Base-by-base conservation (phyloP, 495 filamentous ascomycete species). In the Tuber umbilicatum region DNA sequence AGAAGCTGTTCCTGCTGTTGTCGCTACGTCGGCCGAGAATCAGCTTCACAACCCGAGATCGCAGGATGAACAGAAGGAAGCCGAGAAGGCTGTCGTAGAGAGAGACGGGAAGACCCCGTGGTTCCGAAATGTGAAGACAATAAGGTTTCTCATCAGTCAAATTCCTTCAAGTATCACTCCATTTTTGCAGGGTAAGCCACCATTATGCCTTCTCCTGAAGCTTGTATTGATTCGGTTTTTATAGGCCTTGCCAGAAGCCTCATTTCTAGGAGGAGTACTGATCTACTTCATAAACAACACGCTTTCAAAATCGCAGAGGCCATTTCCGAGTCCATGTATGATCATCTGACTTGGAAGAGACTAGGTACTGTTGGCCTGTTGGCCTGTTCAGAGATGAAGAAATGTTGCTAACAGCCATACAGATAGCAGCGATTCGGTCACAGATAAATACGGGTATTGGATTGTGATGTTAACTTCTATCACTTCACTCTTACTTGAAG, bases 401-500 rank as follows among this genome's bases (percentile, higher is more conserved):
- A 67, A 60, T 71, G 45, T 64, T 64, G 40, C 69, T 80, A 38
- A 80, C 60, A n/a, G 21, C 47, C 73, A 45, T 35, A 37, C 47
- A 82, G 81, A 80, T 70, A 81, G 80, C 16, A 73, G 81, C 70
- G 73, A 80, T 39, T 82, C 81, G 17, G 73, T 78, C 37, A 78
- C 79, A 19, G 79, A 86, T 82, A 86, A 87, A 72, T 91, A 93
- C 79, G 88, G 90, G 2, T 94, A 95, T 81, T 92, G 91, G 86
- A 91, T 93, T 72, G 88, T 93, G 41, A 91, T 93, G 81, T 84
- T 97, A 21, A 90, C 90, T 69, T 90, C 91, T 0, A 84, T 96
- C 55, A 90, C 90, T 43, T 91, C 93, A 75, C 86, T 97, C 80
- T 85, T 97, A 69, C 88, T 94, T 75, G 94, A 97, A 83, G 86